Base-by-base conservation (phyloP, 768 basidiomycete genomes). In the Macrocybe gigantea region DNA sequence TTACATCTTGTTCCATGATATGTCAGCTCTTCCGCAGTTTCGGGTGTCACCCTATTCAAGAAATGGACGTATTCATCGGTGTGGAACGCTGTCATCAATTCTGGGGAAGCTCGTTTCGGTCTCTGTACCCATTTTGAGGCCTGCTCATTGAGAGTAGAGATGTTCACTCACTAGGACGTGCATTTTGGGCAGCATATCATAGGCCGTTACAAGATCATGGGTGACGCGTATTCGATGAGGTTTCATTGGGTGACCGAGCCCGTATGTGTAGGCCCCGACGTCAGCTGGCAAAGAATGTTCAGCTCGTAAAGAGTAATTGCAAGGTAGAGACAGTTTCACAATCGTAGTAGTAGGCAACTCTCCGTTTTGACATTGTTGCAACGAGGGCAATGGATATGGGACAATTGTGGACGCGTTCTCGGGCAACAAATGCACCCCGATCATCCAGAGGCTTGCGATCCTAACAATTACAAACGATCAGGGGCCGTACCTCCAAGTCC, bases 21-120 rank as follows among this genome's bases (percentile, higher is more conserved):
- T 1, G 90, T 93, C 59, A 96, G 65, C 47, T 90, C 85, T 56
- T 90, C 88, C 1, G 79, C 83, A 4, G 89, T 95, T 65, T 99
- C 96, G 0, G 94, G 94, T 0, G 86, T 90, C 29, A 98, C 94
- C 41, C 80, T 78, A 46, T 80, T 75, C 39, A 99, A 69, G 58
- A 98, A 95, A 58, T 98, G 83, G 49, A 99, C 78, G 66, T 96
- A 99, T 75, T 99, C 96, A 70, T 99, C 96, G 14, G 95, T 93
- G 64, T 99, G 96, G 66, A 98, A 99, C 8, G 84, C 70, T n/a
- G 89, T 86, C 88, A 99, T 88, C 15, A 79, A 76, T 57, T 83
- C 77, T 10, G 85, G 78, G 0, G 80, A 74, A 4, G 89, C 83
- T 13, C 89, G 75, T 54, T 73, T 77, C 5, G 92, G 83, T 58